Evolutionary conservation across 176 grass and related monocot genomes (phyloP).

Genomic region (Puya raimondii): DNA sequence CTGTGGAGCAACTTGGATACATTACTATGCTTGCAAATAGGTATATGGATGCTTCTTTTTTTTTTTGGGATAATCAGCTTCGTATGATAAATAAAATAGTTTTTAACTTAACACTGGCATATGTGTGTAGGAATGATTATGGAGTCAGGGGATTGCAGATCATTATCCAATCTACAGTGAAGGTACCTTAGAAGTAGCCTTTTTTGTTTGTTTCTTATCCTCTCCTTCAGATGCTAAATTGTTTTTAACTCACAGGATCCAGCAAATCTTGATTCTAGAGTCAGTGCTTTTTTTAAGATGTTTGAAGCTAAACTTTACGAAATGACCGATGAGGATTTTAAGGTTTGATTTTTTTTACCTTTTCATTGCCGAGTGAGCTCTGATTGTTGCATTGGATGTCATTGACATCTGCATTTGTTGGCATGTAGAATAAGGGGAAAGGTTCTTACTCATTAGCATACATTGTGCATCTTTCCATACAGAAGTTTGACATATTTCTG

Average conservation of each 20-base stretch:
- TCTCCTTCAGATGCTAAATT: slow-evolving; percentile 22
- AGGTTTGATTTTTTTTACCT: slow-evolving; percentile 40
- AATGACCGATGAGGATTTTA: slow-evolving; percentile 73
- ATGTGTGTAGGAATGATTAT: slow-evolving; percentile 55
- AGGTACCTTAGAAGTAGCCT: slow-evolving; percentile 29
- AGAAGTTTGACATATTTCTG: too few species aligned
- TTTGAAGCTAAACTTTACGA: slow-evolving; percentile 62
- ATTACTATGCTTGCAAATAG: slow-evolving; percentile 62
- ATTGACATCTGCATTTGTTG: background rate
- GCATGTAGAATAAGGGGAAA: too few species aligned
- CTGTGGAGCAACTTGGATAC: slow-evolving; percentile 97
- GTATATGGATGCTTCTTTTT: slow-evolving; percentile 16
- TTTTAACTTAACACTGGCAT: background rate
- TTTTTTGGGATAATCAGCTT: background rate
- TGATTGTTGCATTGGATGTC: background rate
- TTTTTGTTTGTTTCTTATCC: slow-evolving; percentile 10
- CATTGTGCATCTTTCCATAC: too few species aligned
- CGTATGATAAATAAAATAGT: too few species aligned
- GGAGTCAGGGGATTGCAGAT: slow-evolving; percentile 71
- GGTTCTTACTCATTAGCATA: too few species aligned
- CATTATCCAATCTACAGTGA: slow-evolving; percentile 88
- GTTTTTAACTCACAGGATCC: slow-evolving; percentile 53
- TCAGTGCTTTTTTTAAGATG: slow-evolving; percentile 62
- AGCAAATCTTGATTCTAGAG: slow-evolving; percentile 64
- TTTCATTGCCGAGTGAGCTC: background rate